Evolutionary conservation across 2,329 filamentous ascomycete genomes (phyloP).

Genomic region (Colletotrichum tanaceti): DNA sequence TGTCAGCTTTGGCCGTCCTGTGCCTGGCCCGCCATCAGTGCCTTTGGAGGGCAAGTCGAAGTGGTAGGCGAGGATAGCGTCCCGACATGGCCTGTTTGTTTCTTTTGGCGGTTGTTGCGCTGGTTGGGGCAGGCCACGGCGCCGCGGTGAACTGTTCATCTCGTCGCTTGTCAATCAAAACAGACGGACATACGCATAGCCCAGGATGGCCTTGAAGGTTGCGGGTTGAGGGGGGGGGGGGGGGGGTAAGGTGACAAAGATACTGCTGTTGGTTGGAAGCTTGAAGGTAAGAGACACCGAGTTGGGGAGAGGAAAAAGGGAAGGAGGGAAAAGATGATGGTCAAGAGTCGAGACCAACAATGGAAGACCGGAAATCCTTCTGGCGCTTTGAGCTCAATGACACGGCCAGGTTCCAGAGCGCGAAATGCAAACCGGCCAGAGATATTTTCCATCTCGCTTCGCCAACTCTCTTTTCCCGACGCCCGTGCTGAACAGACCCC

Average conservation of each 20-base stretch:
- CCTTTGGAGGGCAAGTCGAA: background rate
- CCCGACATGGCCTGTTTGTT: background rate
- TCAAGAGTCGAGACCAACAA: background rate
- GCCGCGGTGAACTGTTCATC: background rate
- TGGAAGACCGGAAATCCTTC: no score
- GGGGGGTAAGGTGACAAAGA: background rate
- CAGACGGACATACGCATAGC: background rate
- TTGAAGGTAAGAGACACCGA: background rate
- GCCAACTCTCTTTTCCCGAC: background rate
- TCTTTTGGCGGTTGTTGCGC: background rate
- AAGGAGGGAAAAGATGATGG: background rate
- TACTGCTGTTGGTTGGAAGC: background rate
- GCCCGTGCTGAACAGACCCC: background rate
- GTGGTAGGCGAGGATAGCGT: background rate
- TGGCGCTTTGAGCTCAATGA: background rate
- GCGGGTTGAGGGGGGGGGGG: background rate
- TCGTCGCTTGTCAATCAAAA: background rate
- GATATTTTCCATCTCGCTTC: conserved; percentile 4
- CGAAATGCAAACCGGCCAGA: no score
- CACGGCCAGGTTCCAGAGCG: background rate
- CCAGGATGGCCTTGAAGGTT: background rate
- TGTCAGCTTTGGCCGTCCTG: background rate
- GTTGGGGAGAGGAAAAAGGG: background rate
- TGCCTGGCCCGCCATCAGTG: background rate
- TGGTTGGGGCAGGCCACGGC: background rate